A percentile compares a stretch with the other conserved stretches of the same genome.
Evolutionary conservation across 768 basidiomycete species (phyloP).

Genomic region (Pisolithus sp.): DNA sequence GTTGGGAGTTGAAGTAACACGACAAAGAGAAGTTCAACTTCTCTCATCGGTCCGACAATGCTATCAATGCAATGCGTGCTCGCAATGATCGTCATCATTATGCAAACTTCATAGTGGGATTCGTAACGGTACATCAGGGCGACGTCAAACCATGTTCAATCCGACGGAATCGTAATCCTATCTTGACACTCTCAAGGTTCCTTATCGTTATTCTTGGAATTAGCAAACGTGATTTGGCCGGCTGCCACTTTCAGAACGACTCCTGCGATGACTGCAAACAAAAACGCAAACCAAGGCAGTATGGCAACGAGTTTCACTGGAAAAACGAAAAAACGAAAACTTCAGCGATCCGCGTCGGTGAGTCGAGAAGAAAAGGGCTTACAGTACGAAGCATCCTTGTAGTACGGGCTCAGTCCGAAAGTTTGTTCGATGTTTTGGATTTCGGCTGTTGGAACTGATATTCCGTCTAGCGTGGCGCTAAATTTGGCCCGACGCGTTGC

Average conservation of each 20-base stretch:
- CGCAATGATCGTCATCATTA: no score
- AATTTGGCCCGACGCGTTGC: constrained; percentile 41
- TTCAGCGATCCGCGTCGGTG: no score
- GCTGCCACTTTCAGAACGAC: constrained; percentile 30
- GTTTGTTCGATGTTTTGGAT: constrained; percentile 31
- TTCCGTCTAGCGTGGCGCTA: constrained; percentile 33
- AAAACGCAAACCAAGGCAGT: constrained; percentile 46
- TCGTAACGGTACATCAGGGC: no score
- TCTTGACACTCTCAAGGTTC: neutral
- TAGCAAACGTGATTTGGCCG: neutral
- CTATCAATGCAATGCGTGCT: no score
- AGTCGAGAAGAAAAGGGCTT: constrained; percentile 15
- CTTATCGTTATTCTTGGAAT: neutral
- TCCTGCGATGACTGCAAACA: constrained; percentile 35
- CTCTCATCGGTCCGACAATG: no score
- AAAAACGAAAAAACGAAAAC: neutral
- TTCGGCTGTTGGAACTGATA: constrained; percentile 29
- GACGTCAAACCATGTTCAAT: neutral
- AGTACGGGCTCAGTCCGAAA: constrained; percentile 38
- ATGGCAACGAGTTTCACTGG: constrained; percentile 45
- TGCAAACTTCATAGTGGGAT: no score
- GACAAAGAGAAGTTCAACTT: no score
- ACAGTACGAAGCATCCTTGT: constrained; percentile 44
- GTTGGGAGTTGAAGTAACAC: no score
- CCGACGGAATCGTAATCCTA: neutral